Evolutionary conservation across 805 yeast species (phyloP).

Genomic region (Naumovozyma castellii): DNA sequence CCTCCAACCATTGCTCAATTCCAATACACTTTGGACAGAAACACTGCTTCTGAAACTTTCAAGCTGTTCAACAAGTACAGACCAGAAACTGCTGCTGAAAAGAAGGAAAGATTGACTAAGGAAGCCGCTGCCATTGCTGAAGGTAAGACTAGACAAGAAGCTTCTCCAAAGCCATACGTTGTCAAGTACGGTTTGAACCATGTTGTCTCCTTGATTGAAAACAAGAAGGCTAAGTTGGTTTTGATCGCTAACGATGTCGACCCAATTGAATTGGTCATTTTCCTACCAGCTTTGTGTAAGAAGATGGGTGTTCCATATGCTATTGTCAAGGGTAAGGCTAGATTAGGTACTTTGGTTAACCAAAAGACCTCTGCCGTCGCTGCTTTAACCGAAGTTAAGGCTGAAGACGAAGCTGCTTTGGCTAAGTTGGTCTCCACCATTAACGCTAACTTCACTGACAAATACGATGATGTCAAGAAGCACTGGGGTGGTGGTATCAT

Average conservation of each 20-base stretch:
- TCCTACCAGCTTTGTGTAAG: constrained; percentile 97
- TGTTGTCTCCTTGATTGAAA: constrained; percentile 92
- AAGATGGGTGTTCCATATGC: constrained; percentile 99
- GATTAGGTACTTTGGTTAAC: constrained; percentile 96
- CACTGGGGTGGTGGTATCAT: constrained; percentile 99
- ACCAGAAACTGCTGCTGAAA: constrained; percentile 95
- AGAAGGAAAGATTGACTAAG: constrained; percentile 97
- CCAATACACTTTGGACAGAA: constrained; percentile 93
- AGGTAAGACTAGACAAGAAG: constrained; percentile 95
- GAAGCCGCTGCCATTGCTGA: constrained; percentile 99
- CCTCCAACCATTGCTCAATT: constrained; percentile 98
- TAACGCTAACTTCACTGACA: constrained; percentile 85
- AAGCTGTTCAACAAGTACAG: constrained; percentile 98
- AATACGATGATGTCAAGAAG: constrained; percentile 92
- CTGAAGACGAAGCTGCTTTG: constrained; percentile 91
- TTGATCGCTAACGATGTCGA: constrained; percentile 98
- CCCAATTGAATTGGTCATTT: constrained; percentile 95
- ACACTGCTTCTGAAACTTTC: constrained; percentile 95
- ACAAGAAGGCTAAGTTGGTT: constrained; percentile 96
- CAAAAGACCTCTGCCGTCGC: constrained; percentile 96
- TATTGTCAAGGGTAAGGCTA: constrained; percentile 95
- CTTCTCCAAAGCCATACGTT: constrained; percentile 91
- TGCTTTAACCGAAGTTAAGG: constrained; percentile 88
- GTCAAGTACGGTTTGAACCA: constrained; percentile 99
- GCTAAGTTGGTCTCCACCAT: constrained; percentile 88